Evolutionary conservation across 495 filamentous ascomycete species (phyloP).

Genomic region (Neurospora pannonica): DNA sequence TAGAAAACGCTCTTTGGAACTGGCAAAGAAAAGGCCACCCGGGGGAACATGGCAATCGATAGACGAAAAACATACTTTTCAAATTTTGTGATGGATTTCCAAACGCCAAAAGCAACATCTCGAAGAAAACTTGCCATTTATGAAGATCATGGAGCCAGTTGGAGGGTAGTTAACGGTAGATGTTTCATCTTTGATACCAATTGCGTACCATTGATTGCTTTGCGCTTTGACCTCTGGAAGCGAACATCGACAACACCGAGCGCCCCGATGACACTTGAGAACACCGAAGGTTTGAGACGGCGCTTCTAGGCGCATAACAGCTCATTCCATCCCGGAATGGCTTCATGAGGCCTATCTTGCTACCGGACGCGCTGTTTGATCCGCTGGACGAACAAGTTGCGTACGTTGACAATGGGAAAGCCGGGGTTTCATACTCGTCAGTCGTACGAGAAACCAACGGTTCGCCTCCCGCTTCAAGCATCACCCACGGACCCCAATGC

Average conservation of each 20-base stretch:
- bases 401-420: constrained; percentile 5
- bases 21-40: background rate
- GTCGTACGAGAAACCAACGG: constrained; percentile 14
- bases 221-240: background rate
- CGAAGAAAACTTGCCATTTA: background rate
- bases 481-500: background rate
- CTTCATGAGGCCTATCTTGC: constrained; percentile 6
- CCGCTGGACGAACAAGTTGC: background rate
- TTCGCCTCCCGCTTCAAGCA: background rate
- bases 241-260: background rate
- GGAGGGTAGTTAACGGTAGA: background rate
- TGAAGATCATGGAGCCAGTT: background rate
- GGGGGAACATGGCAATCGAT: background rate
- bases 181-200: background rate
- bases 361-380: background rate
- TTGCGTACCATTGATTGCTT: background rate
- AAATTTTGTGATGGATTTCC: background rate
- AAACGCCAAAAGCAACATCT: background rate
- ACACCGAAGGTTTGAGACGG: constrained; percentile 1
- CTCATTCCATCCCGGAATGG: constrained; percentile 12
- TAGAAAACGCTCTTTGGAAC: background rate
- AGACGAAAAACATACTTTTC: background rate
- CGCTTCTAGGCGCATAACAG: background rate
- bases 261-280: background rate
- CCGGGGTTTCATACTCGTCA: background rate